Evolutionary conservation across 306 rosid species (phyloP).

Genomic region (Urtica urens): DNA sequence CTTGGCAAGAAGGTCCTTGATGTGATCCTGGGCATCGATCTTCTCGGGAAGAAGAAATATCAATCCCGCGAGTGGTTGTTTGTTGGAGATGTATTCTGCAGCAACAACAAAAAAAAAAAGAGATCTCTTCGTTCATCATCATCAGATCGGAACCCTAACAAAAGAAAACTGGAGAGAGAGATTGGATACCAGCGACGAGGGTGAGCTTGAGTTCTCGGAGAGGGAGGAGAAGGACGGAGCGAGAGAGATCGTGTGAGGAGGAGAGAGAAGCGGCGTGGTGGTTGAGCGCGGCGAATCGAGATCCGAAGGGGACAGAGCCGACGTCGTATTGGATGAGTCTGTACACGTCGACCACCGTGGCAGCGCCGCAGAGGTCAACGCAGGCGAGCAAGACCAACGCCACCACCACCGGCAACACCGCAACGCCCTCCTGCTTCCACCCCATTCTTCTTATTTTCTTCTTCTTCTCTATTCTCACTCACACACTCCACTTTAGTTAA

Average conservation of each 20-base stretch:
- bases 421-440: slow-evolving; percentile 43
- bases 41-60: slow-evolving; percentile 75
- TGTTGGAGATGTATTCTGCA: slow-evolving; percentile 70
- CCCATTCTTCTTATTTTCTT: no score
- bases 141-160: no score
- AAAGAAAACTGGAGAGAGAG: not conserved
- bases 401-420: slow-evolving; percentile 55
- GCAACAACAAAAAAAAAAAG: slow-evolving; percentile 17
- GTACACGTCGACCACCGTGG: slow-evolving; percentile 90
- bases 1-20: slow-evolving; percentile 43
- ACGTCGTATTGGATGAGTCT: slow-evolving; percentile 90
- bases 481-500: no score
- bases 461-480: no score
- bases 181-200: slow-evolving; percentile 51
- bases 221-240: slow-evolving; percentile 75
- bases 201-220: slow-evolving; percentile 73
- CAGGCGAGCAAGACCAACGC: slow-evolving; percentile 66
- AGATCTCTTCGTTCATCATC: not conserved
- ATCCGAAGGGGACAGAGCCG: slow-evolving; percentile 82
- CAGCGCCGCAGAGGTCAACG: slow-evolving; percentile 91
- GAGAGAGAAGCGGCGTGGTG: slow-evolving; percentile 83
- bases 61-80: slow-evolving; percentile 82
- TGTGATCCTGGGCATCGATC: slow-evolving; percentile 33
- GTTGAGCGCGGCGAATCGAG: slow-evolving; percentile 82
- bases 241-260: slow-evolving; percentile 86